Percentiles rank a stretch among this genome's conserved stretches.
These are phyloP conservation scores for Phytophthora constricta DNA, from an alignment of 352 stramenopile genomes.

Conservation along the genomic window DNA sequence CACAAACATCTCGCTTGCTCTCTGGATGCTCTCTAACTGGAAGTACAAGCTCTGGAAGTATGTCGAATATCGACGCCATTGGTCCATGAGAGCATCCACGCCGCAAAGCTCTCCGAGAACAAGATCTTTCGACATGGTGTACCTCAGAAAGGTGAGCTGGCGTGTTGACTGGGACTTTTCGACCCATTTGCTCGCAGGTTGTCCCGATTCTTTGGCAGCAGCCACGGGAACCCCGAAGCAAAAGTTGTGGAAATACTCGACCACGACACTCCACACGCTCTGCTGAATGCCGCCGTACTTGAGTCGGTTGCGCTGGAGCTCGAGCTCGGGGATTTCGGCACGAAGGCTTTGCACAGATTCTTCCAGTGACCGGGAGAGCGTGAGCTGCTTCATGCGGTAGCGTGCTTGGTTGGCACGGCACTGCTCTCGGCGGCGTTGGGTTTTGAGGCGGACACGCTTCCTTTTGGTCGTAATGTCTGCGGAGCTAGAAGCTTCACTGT, in stretches of 20 bases:
- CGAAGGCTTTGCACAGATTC: constrained; percentile 21
- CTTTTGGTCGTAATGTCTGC: no score
- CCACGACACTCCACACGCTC: constrained; percentile 24
- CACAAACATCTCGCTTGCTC: constrained; percentile 15
- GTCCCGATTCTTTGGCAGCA: no score
- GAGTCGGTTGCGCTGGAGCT: constrained; percentile 29
- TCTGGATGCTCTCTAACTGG: constrained; percentile 31
- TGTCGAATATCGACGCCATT: constrained; percentile 32
- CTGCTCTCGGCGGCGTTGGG: constrained; percentile 37
- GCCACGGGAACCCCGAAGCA: constrained; percentile 16
- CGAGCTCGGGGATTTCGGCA: constrained; percentile 24
- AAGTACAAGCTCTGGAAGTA: constrained; percentile 38
- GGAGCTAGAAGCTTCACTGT: no score
- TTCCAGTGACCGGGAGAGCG: constrained; percentile 25
- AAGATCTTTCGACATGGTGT: constrained; percentile 28
- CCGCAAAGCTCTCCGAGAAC: constrained; percentile 22
- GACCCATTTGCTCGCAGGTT: no score
- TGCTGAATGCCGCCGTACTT: constrained; percentile 30
- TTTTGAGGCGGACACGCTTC: constrained; percentile 37
- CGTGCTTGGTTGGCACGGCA: constrained; percentile 46
- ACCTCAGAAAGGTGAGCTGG: constrained; percentile 35
- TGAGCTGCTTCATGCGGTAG: constrained; percentile 42
- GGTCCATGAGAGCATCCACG: constrained; percentile 21
- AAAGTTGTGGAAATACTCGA: constrained; percentile 37
- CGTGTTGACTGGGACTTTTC: no score